Base-by-base conservation (phyloP, 441 rosid genomes). In the Viola pubescens region DNA sequence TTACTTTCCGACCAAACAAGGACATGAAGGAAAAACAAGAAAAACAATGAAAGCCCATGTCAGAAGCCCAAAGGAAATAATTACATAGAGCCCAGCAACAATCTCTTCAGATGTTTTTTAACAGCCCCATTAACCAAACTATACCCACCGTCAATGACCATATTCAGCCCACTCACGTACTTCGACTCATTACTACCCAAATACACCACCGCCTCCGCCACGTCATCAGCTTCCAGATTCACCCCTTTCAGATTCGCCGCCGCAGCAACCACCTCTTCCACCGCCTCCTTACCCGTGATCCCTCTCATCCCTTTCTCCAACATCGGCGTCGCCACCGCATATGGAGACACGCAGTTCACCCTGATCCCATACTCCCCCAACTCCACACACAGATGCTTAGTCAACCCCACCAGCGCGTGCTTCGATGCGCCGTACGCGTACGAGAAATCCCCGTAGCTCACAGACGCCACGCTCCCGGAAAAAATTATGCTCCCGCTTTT, bases 131-230 rank as follows among this genome's bases (percentile, higher is more conserved):
- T 67, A 7, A 47, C 45, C 37, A 49, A 39, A n/a, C 38, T 67
- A 7, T 63, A 80, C 0, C 84, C 87, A 2, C 87, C 87, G 6
- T 82, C 84, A 14, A 79, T 60, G n/a, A 72, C 12, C 47, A 82
- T 56, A 52, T 82, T 79, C 6, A 77, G 12, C 2, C 84, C 84
- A 51, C 77, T 79, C 42, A 79, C 77, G 39, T 53, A 79, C 65
- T 69, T 82, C 0, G 82, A 59, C 58, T 74, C 82, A 26, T 79
- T 78, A 11, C 87, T 72, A 2, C 66, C 65, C 61, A 82, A 68
- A 54, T 56, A 82, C 70, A 80, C 3, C 0, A 80, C 85, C 0
- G 88, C 85, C 39, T 69, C 63, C 0, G 85, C 82, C 39, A 76
- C 68, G 49, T 82, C 80, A 38, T 62, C 62, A 0, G 76, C 48